A percentile compares a stretch with the other conserved stretches of the same genome.
Conservation (phyloP, 1,139 yeast genomes). For the Magnusiomyces fungicola region DNA sequence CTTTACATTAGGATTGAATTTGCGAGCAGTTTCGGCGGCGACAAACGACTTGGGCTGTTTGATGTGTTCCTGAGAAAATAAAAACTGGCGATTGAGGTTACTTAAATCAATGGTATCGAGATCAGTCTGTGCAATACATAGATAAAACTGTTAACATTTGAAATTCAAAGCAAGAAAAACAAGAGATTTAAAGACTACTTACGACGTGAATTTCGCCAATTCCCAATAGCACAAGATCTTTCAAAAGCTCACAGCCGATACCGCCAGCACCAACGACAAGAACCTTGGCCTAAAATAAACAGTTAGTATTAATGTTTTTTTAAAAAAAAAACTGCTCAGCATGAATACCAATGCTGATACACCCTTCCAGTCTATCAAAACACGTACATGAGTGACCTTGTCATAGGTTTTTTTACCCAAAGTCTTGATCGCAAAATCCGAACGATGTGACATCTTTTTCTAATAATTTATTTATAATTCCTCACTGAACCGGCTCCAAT, state of each 20-base stretch:
- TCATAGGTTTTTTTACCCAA: conserved; percentile 18
- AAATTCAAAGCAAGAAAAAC: no score
- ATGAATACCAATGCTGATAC: background rate
- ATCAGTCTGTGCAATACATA: no score
- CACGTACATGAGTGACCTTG: conserved; percentile 17
- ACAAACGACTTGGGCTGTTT: conserved; percentile 75
- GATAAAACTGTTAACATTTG: background rate
- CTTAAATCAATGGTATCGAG: conserved; percentile 89
- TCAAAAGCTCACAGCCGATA: conserved; percentile 93
- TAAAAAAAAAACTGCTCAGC: background rate
- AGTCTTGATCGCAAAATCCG: conserved; percentile 16
- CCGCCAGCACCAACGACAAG: conserved; percentile 98
- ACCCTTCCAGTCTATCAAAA: background rate
- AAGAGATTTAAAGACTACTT: conserved; percentile 6
- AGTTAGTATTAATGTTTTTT: background rate
- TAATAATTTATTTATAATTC: no score
- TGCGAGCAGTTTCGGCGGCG: conserved; percentile 72
- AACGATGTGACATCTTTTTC: conserved; percentile 11
- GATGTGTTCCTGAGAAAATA: conserved; percentile 80
- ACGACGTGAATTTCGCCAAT: conserved; percentile 83
- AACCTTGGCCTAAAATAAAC: conserved; percentile 35
- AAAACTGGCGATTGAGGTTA: conserved; percentile 86
- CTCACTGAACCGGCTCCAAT: no score
- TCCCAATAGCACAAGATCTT: conserved; percentile 75
- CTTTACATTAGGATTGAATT: conserved; percentile 68